A percentile compares a stretch with the other conserved stretches of the same genome.
Conservation (phyloP, 345 rosid species). For the Lenwebbia sp. region DNA sequence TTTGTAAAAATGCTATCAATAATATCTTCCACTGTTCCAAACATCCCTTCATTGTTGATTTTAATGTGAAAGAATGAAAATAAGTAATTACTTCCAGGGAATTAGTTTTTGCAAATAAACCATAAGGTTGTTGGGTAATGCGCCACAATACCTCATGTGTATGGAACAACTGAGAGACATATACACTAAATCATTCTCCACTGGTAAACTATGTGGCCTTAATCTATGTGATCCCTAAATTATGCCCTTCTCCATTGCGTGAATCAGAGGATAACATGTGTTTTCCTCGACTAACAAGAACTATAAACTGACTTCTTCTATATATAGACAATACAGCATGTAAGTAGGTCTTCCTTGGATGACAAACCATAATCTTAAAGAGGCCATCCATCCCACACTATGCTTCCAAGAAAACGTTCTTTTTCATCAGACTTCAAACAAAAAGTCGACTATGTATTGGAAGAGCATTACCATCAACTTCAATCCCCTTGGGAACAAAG, state of each 20-base stretch:
- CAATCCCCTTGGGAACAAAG: slow-evolving; percentile 96
- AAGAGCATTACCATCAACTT: slow-evolving; percentile 72
- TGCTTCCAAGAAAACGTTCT: neutral
- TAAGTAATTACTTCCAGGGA: neutral
- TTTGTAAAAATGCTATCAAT: neutral
- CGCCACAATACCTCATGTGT: neutral
- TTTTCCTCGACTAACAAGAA: neutral
- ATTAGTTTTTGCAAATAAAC: neutral
- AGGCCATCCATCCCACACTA: neutral
- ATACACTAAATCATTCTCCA: neutral
- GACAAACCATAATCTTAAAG: neutral
- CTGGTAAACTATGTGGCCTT: neutral
- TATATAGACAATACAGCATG: neutral
- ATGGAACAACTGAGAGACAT: neutral
- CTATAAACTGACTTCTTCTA: neutral
- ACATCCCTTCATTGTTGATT: neutral
- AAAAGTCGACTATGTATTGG: neutral
- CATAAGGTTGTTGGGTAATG: neutral
- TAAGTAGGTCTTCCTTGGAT: neutral
- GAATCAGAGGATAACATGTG: neutral
- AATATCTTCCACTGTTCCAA: neutral
- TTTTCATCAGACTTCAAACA: neutral
- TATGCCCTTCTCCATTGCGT: neutral
- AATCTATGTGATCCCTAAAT: neutral
- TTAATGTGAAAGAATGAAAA: neutral